Base-by-base conservation (phyloP, 441 rosid genomes). In the Breynia disticha region DNA sequence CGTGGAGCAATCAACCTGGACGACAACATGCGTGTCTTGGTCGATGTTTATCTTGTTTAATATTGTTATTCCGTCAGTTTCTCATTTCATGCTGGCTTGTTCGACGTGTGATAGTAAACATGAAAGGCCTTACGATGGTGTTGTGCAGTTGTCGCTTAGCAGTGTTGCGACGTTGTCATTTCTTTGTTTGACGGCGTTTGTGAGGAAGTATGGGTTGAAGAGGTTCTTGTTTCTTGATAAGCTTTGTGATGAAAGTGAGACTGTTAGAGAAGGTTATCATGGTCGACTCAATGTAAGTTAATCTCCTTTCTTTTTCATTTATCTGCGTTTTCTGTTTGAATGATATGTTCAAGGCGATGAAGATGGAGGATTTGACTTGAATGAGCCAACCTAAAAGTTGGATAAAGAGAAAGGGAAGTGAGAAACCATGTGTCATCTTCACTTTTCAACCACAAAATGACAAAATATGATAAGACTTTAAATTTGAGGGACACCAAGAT, bases 201-300 rank as follows among this genome's bases (percentile, higher is more conserved):
- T 83, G 7, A 75, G 72, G 67, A 76, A 67, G 63, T 86, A 68
- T 50, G 98, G 96, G 19, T 64, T 83, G 16, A 56, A 89, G 20
- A 58, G 95, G 56, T 91, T 91, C 62, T 69, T 91, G 55, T 91
- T 91, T 76, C 73, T 91, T 21, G 98, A 91, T 45, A 87, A 86
- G 76, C 96, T 91, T 6, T 82, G 84, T 52, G 84, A 82, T 64
- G 98, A 85, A 59, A 87, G 96, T 78, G 93, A 82, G 61, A 79
- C 78, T 10, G 96, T 85, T 0, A 66, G 96, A 0, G 56, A 55
- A 1, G 81, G 81, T 13, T 86, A 91, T 79, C 82, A 81, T 6
- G 70, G 57, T 37, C 83, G 79, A 67, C 96, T 90, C 78, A 76
- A 83, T 71, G 98, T 90, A 67, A 49, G 91, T 68, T 57, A 42